Percentiles rank a stretch among this genome's conserved stretches.
Evolutionary conservation across 495 filamentous ascomycete genomes (phyloP).

Genomic region (Pseudotulostoma volvatum): DNA sequence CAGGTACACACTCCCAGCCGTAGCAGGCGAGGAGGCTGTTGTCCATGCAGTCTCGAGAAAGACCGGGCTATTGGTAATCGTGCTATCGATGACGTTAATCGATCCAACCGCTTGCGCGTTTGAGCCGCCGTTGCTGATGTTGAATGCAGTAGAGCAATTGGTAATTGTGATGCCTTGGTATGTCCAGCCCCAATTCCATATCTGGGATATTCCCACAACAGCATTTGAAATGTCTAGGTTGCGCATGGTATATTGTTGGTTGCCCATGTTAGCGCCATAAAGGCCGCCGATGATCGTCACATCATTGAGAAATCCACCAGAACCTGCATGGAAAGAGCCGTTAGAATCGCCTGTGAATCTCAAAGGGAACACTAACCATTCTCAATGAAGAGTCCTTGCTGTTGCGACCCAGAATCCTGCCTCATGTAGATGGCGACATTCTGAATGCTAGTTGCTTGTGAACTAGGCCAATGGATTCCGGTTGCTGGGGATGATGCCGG

Average conservation of each 20-base stretch:
- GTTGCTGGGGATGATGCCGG: conserved; percentile 33
- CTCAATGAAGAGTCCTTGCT: conserved; percentile 63
- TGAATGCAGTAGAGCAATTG: conserved; percentile 37
- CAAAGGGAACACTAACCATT: conserved; percentile 44
- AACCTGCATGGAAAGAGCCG: conserved; percentile 29
- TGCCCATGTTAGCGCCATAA: conserved; percentile 47
- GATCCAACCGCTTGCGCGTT: conserved; percentile 24
- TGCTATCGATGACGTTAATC: conserved; percentile 37
- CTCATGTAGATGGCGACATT: conserved; percentile 65
- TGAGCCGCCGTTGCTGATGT: conserved; percentile 22
- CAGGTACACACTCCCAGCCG: conserved; percentile 38
- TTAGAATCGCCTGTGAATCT: too few relatives aligned
- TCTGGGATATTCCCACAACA: conserved; percentile 42
- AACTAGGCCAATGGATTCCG: conserved; percentile 67
- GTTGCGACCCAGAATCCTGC: conserved; percentile 36
- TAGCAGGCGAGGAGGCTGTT: conserved; percentile 16
- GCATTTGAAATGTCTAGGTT: conserved; percentile 52
- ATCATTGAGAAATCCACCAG: conserved; percentile 51
- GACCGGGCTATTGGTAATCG: conserved; percentile 44
- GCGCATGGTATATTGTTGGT: conserved; percentile 70
- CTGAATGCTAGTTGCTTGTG: conserved; percentile 57
- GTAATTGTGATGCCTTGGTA: conserved; percentile 32
- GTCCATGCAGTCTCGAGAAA: conserved; percentile 43
- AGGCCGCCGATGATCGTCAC: conserved; percentile 56
- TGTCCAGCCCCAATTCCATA: conserved; percentile 44